Conservation (phyloP, 371 early-diverging fungal species). For the Mucor sp. region DNA sequence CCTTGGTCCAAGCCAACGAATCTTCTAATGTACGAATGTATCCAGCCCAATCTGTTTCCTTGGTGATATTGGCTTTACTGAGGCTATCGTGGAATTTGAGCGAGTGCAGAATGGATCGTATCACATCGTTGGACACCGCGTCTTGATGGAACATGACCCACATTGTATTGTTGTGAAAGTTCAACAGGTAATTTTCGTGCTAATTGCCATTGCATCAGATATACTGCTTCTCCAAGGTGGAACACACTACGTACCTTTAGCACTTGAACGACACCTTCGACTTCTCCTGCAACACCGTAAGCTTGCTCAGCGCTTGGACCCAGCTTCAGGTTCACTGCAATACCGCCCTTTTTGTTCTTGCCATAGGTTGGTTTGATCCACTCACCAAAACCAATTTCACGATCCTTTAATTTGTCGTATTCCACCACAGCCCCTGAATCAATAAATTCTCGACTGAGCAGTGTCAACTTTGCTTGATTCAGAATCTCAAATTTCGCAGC, state of each 20-base stretch:
- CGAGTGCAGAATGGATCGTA: slow-evolving; percentile 64
- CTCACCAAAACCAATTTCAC: slow-evolving; percentile 66
- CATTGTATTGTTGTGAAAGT: slow-evolving; percentile 47
- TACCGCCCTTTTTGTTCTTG: slow-evolving; percentile 21
- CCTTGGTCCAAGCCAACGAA: slow-evolving; percentile 51
- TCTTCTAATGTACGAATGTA: slow-evolving; percentile 39
- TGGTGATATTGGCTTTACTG: slow-evolving; percentile 19
- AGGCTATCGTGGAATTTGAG: slow-evolving; percentile 50
- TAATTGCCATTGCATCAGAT: not conserved
- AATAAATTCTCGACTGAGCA: slow-evolving; percentile 54
- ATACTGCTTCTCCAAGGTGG: not conserved
- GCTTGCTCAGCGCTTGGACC: slow-evolving; percentile 50
- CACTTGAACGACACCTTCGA: slow-evolving; percentile 38
- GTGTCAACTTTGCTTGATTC: slow-evolving; percentile 59
- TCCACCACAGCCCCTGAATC: slow-evolving; percentile 41
- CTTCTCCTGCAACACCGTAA: slow-evolving; percentile 40
- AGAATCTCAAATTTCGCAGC: slow-evolving; percentile 71
- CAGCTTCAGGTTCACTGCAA: slow-evolving; percentile 41
- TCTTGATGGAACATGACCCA: slow-evolving; percentile 56
- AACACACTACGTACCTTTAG: slow-evolving; percentile 29
- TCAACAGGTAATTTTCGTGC: slow-evolving; percentile 51
- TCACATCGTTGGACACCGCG: slow-evolving; percentile 55
- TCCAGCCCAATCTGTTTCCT: slow-evolving; percentile 34
- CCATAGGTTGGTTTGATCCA: slow-evolving; percentile 53
- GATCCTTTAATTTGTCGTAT: slow-evolving; percentile 42